Conservation (phyloP, 169 alveolate genomes). For the Eimeria maxima region DNA sequence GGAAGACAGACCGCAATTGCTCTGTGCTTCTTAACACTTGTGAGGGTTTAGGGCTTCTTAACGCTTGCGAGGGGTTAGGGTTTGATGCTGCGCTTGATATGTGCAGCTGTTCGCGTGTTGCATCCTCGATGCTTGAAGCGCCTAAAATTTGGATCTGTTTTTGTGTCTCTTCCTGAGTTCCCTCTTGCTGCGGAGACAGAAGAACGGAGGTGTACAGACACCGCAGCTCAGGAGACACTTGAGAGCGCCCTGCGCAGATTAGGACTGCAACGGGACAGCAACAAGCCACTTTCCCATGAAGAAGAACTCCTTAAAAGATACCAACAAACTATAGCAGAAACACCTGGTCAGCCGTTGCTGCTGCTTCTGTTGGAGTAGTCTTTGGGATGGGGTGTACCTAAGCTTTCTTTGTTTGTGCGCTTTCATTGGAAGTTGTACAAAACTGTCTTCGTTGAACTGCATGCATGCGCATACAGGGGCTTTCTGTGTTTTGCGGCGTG, state of each 20-base stretch:
- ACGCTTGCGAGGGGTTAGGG: conserved; percentile 23
- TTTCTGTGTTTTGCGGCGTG: too few species aligned
- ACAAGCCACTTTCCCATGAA: background rate
- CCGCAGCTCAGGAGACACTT: background rate
- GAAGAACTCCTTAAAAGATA: background rate
- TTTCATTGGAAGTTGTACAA: too few species aligned
- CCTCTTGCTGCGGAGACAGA: conserved; percentile 9
- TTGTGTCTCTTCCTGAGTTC: background rate
- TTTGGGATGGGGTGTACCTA: background rate
- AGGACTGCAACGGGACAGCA: background rate
- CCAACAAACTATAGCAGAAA: background rate
- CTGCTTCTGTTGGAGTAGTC: background rate
- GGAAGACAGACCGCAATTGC: too few species aligned
- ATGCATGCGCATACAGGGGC: too few species aligned
- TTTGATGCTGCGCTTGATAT: background rate
- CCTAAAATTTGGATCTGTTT: background rate
- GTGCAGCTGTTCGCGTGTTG: conserved; percentile 11
- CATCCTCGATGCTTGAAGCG: conserved; percentile 44
- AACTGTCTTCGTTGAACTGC: too few species aligned
- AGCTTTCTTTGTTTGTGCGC: too few species aligned
- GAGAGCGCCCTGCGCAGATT: background rate
- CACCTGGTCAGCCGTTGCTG: conserved; percentile 32
- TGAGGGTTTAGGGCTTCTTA: conserved; percentile 15
- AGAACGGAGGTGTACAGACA: background rate
- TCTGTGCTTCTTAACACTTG: too few species aligned